Conservation (phyloP, 345 rosid genomes). For the Eucalyptus coolabah region DNA sequence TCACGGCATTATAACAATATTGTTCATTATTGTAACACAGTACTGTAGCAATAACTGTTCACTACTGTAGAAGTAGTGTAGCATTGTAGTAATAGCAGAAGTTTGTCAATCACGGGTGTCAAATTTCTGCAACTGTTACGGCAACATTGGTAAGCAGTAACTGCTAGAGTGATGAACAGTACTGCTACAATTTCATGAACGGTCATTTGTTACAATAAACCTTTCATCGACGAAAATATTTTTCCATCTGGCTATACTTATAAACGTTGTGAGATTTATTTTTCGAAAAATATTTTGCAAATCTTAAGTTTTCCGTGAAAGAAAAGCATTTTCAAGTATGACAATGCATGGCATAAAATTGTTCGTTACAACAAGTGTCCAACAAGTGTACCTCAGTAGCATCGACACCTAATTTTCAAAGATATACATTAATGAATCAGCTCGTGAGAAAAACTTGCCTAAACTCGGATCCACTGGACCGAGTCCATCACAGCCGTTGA, state of each 20-base stretch:
- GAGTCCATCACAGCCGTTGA: not conserved
- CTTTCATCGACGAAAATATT: too few relatives aligned
- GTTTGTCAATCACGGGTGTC: not conserved
- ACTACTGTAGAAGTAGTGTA: not conserved
- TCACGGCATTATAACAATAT: not conserved
- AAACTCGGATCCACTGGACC: not conserved
- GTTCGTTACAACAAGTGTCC: not conserved
- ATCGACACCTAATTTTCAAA: not conserved
- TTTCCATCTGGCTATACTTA: too few relatives aligned
- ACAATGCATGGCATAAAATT: not conserved
- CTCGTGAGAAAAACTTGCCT: not conserved
- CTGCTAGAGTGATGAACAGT: not conserved
- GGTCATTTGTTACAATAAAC: too few relatives aligned
- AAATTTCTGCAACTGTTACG: not conserved
- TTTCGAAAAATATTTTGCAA: too few relatives aligned
- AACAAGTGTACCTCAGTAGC: not conserved
- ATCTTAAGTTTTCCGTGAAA: not conserved
- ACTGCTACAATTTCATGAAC: not conserved
- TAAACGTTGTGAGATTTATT: too few relatives aligned
- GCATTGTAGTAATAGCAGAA: not conserved
- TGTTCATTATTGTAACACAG: not conserved
- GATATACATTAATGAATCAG: not conserved
- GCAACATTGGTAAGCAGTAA: not conserved
- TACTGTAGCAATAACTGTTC: not conserved
- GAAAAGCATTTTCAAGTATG: accelerated